These are phyloP conservation scores for Neocatenulostroma microsporum DNA, from an alignment of 2,329 filamentous ascomycete species.

Conservation along the genomic window DNA sequence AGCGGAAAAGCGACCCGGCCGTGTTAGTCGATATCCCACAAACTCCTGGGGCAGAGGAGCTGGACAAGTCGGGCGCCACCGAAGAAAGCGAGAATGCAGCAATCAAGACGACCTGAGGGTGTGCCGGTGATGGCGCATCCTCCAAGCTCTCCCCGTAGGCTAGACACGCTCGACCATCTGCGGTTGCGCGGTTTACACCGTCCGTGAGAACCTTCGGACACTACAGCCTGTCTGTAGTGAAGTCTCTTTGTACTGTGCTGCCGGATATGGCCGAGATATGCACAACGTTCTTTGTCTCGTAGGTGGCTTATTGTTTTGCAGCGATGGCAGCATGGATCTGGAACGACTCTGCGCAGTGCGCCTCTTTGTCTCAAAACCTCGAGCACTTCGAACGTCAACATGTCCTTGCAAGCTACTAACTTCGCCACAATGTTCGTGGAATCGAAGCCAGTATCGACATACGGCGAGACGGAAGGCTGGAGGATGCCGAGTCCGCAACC, in stretches of 20 bases:
- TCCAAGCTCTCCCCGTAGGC: too few species aligned
- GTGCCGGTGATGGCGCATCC: too few species aligned
- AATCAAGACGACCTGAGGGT: too few species aligned
- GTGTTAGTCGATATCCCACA: slow-evolving; percentile 40
- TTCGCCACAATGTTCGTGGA: slow-evolving; percentile 20
- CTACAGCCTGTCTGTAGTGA: too few species aligned
- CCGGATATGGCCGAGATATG: neutral
- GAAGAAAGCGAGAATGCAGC: too few species aligned
- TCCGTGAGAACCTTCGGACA: too few species aligned
- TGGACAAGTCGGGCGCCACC: slow-evolving; percentile 26
- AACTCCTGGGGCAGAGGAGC: slow-evolving; percentile 38
- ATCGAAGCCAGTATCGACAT: slow-evolving; percentile 18
- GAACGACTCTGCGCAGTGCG: neutral
- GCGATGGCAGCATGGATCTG: neutral
- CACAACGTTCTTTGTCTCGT: slow-evolving; percentile 4
- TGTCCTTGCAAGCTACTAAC: neutral
- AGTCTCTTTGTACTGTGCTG: too few species aligned
- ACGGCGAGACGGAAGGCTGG: slow-evolving; percentile 16
- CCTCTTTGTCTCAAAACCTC: slow-evolving; percentile 8
- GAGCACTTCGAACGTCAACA: neutral
- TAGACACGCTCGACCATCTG: too few species aligned
- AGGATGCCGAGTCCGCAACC: slow-evolving; percentile 11
- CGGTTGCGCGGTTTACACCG: too few species aligned
- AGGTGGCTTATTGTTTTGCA: slow-evolving; percentile 1
- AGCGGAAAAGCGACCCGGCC: slow-evolving; percentile 35